These are phyloP conservation scores for Brettanomyces sp. DNA, from an alignment of 805 yeast genomes.

Conservation along the genomic window DNA sequence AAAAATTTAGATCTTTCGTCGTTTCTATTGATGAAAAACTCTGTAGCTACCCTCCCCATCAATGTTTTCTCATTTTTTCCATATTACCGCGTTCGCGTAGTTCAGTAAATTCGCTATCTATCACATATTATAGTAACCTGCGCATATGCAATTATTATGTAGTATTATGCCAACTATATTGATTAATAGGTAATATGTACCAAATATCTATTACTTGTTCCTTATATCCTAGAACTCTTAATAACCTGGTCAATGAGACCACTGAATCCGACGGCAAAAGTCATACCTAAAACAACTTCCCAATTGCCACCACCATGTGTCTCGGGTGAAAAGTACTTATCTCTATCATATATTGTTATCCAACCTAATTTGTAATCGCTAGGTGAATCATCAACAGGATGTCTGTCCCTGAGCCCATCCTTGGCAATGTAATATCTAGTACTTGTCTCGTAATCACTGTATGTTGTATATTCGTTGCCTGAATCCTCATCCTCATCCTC, in stretches of 20 bases:
- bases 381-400: constrained; percentile 53
- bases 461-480: constrained; percentile 10
- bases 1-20: too few relatives aligned
- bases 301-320: constrained; percentile 40
- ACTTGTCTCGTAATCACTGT: constrained; percentile 7
- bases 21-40: too few relatives aligned
- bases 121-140: too few relatives aligned
- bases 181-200: too few relatives aligned
- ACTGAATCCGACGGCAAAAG: constrained; percentile 42
- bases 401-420: constrained; percentile 44
- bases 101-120: too few relatives aligned
- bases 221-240: not conserved
- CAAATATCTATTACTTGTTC: too few relatives aligned
- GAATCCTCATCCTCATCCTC: constrained; percentile 11
- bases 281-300: constrained; percentile 44
- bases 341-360: constrained; percentile 51
- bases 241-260: constrained; percentile 3
- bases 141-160: too few relatives aligned
- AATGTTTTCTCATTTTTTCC: too few relatives aligned
- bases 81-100: too few relatives aligned
- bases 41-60: too few relatives aligned
- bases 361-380: constrained; percentile 54
- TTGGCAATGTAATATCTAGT: constrained; percentile 32
- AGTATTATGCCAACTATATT: too few relatives aligned
- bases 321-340: constrained; percentile 16